phyloP scores from a whole-genome alignment of 371 early-diverging fungal species.

The Actinomucor elegans region DNA sequence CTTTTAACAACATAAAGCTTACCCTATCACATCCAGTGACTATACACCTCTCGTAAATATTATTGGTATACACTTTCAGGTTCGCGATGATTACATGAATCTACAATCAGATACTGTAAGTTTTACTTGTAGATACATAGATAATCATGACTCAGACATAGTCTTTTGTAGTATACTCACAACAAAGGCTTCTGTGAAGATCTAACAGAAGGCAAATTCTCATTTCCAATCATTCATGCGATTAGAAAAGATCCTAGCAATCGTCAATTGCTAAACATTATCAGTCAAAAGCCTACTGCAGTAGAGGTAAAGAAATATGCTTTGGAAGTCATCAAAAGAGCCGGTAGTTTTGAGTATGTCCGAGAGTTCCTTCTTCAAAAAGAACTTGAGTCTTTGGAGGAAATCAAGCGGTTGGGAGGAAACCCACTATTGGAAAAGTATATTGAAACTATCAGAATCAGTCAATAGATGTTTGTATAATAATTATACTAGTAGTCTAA shows the following conservation, averaged over 20 bases:
- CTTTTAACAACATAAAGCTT: background rate
- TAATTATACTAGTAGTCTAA: no score
- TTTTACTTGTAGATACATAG: background rate
- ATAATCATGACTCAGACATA: background rate
- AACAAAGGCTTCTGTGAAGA: conserved; percentile 98
- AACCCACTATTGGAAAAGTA: conserved; percentile 66
- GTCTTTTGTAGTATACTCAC: conserved; percentile 64
- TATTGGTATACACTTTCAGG: conserved; percentile 93
- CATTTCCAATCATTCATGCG: conserved; percentile 91
- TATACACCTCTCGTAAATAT: conserved; percentile 81
- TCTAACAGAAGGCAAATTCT: conserved; percentile 97
- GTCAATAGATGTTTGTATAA: no score
- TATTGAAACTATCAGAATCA: conserved; percentile 29
- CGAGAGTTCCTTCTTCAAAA: conserved; percentile 53
- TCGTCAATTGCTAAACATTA: conserved; percentile 75
- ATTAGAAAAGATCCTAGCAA: conserved; percentile 66
- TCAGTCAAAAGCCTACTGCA: conserved; percentile 82
- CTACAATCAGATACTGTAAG: conserved; percentile 76
- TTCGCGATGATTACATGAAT: conserved; percentile 96
- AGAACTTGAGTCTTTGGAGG: conserved; percentile 60
- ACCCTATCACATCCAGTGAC: no score
- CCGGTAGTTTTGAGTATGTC: conserved; percentile 82
- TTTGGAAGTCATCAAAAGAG: conserved; percentile 73
- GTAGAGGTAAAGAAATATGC: conserved; percentile 87
- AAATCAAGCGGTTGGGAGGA: conserved; percentile 74